A percentile compares a stretch with the other conserved stretches of the same genome.
Conservation (phyloP, 116 monocot species). For the Trichopus zeylanicus region DNA sequence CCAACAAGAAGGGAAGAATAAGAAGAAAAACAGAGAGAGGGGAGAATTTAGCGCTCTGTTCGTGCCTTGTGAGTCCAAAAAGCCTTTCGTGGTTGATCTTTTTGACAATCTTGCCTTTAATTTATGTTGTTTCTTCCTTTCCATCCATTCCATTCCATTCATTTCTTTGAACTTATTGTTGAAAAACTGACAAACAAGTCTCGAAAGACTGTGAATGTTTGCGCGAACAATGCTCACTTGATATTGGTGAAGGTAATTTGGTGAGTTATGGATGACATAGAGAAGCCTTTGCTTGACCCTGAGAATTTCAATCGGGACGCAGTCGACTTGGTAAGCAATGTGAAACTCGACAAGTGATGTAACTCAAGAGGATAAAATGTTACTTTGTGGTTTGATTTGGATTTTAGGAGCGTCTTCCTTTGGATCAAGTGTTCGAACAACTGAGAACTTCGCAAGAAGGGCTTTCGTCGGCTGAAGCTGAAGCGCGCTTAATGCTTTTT, state of each 20-base stretch:
- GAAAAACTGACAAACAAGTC: no score
- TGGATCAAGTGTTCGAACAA: conserved; percentile 56
- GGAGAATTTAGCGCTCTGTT: no score
- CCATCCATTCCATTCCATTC: no score
- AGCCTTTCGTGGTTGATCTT: no score
- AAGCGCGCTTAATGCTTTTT: conserved; percentile 33
- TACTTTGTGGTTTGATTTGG: not conserved
- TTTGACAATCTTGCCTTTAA: no score
- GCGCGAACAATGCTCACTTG: not conserved
- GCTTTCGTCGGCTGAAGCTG: conserved; percentile 49
- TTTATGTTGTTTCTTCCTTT: no score
- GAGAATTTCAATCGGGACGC: conserved; percentile 36
- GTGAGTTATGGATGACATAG: conserved; percentile 39
- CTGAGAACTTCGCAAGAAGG: conserved; percentile 39
- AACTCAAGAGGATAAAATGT: not conserved
- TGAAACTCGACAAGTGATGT: not conserved
- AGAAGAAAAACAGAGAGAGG: no score
- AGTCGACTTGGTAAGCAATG: conserved; percentile 43
- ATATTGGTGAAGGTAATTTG: not conserved
- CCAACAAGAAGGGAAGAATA: no score
- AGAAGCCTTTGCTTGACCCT: conserved; percentile 41
- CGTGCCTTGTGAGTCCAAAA: no score
- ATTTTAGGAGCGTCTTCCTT: conserved; percentile 40
- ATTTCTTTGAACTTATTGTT: no score
- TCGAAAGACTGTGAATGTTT: no score